A percentile compares a stretch with the other conserved stretches of the same genome.
phyloP scores from a whole-genome alignment of 768 basidiomycete genomes.

The Strobilomyces echinocephalus region DNA sequence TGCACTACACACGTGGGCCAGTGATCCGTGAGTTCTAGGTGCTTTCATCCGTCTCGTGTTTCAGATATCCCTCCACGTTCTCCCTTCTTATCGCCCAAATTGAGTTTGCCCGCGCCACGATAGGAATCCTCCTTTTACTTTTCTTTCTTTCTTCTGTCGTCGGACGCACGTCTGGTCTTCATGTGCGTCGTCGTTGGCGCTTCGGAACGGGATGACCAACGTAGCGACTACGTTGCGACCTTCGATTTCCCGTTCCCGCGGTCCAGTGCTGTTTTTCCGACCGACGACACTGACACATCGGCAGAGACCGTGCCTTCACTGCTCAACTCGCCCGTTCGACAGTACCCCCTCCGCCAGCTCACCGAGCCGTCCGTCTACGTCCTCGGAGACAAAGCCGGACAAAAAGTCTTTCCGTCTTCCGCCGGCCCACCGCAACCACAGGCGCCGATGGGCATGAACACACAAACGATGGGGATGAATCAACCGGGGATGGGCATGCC shows the following conservation, averaged over 20 bases:
- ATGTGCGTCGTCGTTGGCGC: neutral
- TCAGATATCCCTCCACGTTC: constrained; percentile 14
- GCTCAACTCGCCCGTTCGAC: constrained; percentile 57
- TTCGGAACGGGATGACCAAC: neutral
- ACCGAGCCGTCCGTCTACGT: constrained; percentile 69
- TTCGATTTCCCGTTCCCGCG: neutral
- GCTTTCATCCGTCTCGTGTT: constrained; percentile 11
- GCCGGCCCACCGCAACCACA: constrained; percentile 30
- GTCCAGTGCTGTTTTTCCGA: constrained; percentile 5
- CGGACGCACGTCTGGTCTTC: neutral
- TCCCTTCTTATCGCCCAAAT: constrained; percentile 10
- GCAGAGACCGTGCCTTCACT: constrained; percentile 57
- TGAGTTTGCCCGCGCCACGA: neutral
- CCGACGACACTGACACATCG: constrained; percentile 10
- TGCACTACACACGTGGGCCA: constrained; percentile 71
- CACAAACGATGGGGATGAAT: constrained; percentile 23
- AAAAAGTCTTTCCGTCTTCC: constrained; percentile 49
- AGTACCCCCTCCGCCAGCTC: constrained; percentile 63
- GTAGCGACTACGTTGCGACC: neutral
- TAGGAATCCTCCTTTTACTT: neutral
- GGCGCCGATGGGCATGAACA: constrained; percentile 23
- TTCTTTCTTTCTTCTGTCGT: neutral
- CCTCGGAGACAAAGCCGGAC: constrained; percentile 66
- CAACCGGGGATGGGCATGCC: constrained; percentile 22
- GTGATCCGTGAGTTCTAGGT: constrained; percentile 49